Percentiles rank a stretch among this genome's conserved stretches.
These are phyloP conservation scores for Chara braunii DNA, from an alignment of 139 green algal species.

Conservation along the genomic window DNA sequence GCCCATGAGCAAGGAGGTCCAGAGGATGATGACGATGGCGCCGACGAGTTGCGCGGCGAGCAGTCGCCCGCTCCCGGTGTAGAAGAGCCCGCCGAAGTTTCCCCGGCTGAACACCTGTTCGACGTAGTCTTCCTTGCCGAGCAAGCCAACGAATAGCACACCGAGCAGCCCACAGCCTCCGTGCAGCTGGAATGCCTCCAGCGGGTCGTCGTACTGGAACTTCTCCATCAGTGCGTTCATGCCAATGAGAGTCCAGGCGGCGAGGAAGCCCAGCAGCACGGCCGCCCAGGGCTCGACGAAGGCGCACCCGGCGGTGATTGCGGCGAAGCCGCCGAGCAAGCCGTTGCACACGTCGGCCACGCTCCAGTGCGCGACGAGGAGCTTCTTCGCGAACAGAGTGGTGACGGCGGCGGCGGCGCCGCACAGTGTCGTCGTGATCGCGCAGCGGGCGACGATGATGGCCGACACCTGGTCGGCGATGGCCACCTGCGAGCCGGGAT, in stretches of 20 bases:
- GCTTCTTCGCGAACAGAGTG: slow-evolving; percentile 42
- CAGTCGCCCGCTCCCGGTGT: slow-evolving; percentile 40
- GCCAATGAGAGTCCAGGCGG: slow-evolving; percentile 34
- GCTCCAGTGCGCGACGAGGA: slow-evolving; percentile 24
- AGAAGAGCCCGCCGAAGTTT: slow-evolving; percentile 35
- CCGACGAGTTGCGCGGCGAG: slow-evolving; percentile 51
- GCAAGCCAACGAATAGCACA: slow-evolving; percentile 36
- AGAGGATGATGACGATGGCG: slow-evolving; percentile 55
- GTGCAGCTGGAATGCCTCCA: slow-evolving; percentile 68
- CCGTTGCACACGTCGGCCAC: slow-evolving; percentile 39
- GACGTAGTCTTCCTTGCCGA: slow-evolving; percentile 46
- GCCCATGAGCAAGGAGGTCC: slow-evolving; percentile 48
- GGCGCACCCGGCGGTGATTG: slow-evolving; percentile 24
- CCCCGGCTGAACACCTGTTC: background rate
- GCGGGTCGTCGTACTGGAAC: slow-evolving; percentile 61
- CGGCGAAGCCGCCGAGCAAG: slow-evolving; percentile 25
- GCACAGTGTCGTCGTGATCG: slow-evolving; percentile 64
- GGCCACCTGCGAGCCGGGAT: slow-evolving; percentile 49
- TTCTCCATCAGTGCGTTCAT: slow-evolving; percentile 28
- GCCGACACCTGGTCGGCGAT: slow-evolving; percentile 39
- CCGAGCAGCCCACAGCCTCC: slow-evolving; percentile 54
- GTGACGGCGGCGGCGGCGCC: slow-evolving; percentile 51
- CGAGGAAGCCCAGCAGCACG: slow-evolving; percentile 36
- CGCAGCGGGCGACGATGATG: slow-evolving; percentile 38
- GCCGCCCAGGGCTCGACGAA: slow-evolving; percentile 39